These are phyloP conservation scores for Tolypocladium ovalisporum DNA, from an alignment of 2,329 filamentous ascomycete species.

Conservation along the genomic window DNA sequence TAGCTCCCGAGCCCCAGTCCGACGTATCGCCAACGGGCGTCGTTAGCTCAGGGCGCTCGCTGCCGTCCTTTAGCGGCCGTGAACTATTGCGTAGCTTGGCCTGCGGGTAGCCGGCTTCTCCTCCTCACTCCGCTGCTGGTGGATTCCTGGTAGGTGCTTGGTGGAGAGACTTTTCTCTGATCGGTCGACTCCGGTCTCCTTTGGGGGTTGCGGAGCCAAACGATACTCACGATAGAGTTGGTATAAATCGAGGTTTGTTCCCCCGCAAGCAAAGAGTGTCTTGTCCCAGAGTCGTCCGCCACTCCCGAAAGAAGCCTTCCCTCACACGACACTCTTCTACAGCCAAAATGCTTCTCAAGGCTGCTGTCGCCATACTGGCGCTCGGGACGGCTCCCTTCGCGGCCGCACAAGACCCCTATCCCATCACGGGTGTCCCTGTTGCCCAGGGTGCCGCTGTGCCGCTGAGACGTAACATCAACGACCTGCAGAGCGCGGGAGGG, in stretches of 20 bases:
- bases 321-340: neutral
- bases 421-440: conserved; percentile 1
- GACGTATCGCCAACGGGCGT: neutral
- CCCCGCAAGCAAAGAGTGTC: neutral
- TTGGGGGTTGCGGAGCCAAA: neutral
- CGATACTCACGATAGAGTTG: neutral
- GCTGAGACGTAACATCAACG: conserved; percentile 1
- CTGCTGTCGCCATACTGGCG: conserved; percentile 4
- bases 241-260: neutral
- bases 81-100: neutral
- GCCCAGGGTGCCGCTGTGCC: neutral
- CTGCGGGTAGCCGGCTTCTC: neutral
- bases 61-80: neutral
- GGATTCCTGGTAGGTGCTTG: too few relatives aligned
- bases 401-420: neutral
- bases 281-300: neutral
- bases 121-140: neutral
- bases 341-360: neutral
- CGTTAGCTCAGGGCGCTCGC: neutral
- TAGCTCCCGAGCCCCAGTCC: neutral
- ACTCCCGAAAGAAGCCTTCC: neutral
- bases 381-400: neutral
- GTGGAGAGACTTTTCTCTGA: too few relatives aligned
- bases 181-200: too few relatives aligned
- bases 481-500: neutral